A percentile compares a stretch with the other conserved stretches of the same genome.
Evolutionary conservation across 1,139 yeast species (phyloP).

Genomic region (Hemisphaericaspora xylofermentans): DNA sequence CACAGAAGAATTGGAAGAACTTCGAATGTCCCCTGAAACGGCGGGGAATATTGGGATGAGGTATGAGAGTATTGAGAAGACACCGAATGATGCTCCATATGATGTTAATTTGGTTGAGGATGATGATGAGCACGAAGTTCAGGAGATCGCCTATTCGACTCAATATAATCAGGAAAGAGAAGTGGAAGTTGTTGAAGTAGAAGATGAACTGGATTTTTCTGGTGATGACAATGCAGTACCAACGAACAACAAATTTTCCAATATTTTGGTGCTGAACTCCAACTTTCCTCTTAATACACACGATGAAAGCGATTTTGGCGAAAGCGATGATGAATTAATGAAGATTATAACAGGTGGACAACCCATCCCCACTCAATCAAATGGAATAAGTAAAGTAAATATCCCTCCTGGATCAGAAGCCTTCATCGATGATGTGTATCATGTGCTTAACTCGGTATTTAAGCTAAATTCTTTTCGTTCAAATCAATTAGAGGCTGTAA

Average conservation of each 20-base stretch:
- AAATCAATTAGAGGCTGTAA: slow-evolving; percentile 84
- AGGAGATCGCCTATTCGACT: slow-evolving; percentile 32
- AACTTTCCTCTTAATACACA: slow-evolving; percentile 2
- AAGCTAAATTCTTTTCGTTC: slow-evolving; percentile 68
- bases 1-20: slow-evolving; percentile 3
- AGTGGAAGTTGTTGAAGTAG: slow-evolving; percentile 33
- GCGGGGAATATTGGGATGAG: slow-evolving; percentile 3
- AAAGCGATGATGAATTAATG: slow-evolving; percentile 38
- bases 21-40: not conserved
- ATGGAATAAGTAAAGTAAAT: slow-evolving; percentile 14
- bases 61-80: slow-evolving; percentile 13
- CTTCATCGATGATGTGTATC: slow-evolving; percentile 56
- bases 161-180: slow-evolving; percentile 48
- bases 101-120: slow-evolving; percentile 11
- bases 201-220: slow-evolving; percentile 19
- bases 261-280: slow-evolving; percentile 1
- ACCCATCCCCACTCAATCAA: slow-evolving; percentile 5
- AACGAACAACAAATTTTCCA: slow-evolving; percentile 5
- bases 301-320: slow-evolving; percentile 20
- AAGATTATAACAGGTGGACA: slow-evolving; percentile 18
- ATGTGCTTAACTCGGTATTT: slow-evolving; percentile 58
- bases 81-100: slow-evolving; percentile 8
- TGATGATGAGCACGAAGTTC: slow-evolving; percentile 29
- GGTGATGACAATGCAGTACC: slow-evolving; percentile 9
- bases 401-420: slow-evolving; percentile 34